These are phyloP conservation scores for Cantharellus anzutake DNA, from an alignment of 768 basidiomycete genomes.

Conservation along the genomic window DNA sequence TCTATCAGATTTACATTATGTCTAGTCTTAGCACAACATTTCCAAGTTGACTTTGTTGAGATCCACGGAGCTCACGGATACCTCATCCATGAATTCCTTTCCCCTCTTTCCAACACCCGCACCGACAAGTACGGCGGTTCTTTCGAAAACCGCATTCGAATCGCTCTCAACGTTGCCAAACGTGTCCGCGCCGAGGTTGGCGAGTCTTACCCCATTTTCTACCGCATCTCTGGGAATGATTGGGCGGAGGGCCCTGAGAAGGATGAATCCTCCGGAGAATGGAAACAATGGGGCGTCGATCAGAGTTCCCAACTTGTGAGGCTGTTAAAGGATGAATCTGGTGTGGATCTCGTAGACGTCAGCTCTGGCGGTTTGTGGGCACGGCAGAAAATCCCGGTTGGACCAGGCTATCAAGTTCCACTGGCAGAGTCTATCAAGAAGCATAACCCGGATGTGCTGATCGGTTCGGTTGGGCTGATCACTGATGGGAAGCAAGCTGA, in stretches of 20 bases:
- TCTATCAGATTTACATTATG: background rate
- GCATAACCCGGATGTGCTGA: slow-evolving; percentile 32
- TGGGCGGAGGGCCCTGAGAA: slow-evolving; percentile 43
- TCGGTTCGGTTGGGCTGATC: slow-evolving; percentile 59
- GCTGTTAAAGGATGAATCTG: slow-evolving; percentile 32
- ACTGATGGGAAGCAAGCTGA: slow-evolving; percentile 44
- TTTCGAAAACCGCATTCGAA: slow-evolving; percentile 54
- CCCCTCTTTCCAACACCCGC: slow-evolving; percentile 56
- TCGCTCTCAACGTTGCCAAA: slow-evolving; percentile 37
- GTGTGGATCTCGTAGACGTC: slow-evolving; percentile 58
- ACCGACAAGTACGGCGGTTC: slow-evolving; percentile 55
- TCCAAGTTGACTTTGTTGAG: slow-evolving; percentile 28
- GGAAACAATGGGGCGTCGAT: slow-evolving; percentile 58
- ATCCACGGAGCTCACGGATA: slow-evolving; percentile 58
- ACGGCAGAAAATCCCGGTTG: slow-evolving; percentile 35
- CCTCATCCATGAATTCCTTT: slow-evolving; percentile 44
- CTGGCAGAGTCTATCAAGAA: slow-evolving; percentile 50
- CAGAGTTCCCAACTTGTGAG: slow-evolving; percentile 44
- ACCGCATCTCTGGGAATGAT: slow-evolving; percentile 47
- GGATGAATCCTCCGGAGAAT: slow-evolving; percentile 30
- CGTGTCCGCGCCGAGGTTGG: slow-evolving; percentile 37
- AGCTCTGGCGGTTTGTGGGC: slow-evolving; percentile 48
- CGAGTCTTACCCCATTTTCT: slow-evolving; percentile 45
- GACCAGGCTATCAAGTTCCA: slow-evolving; percentile 48
- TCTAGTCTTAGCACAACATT: background rate